A percentile compares a stretch with the other conserved stretches of the same genome.
phyloP scores from a whole-genome alignment of 371 early-diverging fungal species.

The Sporodiniella umbellata region DNA sequence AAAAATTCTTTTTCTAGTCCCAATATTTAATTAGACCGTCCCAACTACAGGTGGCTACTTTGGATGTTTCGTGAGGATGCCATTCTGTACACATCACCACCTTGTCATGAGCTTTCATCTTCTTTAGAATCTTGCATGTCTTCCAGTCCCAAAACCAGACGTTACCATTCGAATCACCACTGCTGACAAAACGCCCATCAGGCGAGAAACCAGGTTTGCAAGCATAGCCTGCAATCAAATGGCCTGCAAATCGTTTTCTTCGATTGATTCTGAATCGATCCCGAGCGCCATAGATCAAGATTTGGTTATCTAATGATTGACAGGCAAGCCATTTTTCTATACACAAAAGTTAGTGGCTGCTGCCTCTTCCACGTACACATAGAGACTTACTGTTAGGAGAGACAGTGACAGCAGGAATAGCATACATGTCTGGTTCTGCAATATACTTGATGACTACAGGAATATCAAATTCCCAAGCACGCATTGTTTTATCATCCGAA shows the following conservation, averaged over 20 bases:
- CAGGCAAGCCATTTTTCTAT: slow-evolving; percentile 91
- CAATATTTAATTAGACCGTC: slow-evolving; percentile 94
- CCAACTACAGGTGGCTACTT: slow-evolving; percentile 94
- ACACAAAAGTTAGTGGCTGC: background rate
- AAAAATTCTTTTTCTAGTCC: slow-evolving; percentile 49
- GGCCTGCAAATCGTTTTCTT: slow-evolving; percentile 91
- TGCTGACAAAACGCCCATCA: slow-evolving; percentile 85
- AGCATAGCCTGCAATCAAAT: slow-evolving; percentile 93
- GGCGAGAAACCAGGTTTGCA: slow-evolving; percentile 93
- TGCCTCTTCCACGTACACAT: background rate
- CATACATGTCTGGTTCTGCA: slow-evolving; percentile 95
- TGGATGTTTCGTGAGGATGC: slow-evolving; percentile 94
- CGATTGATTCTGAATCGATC: slow-evolving; percentile 86
- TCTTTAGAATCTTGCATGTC: slow-evolving; percentile 77
- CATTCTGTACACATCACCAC: slow-evolving; percentile 89
- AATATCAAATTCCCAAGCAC: slow-evolving; percentile 97
- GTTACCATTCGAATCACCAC: slow-evolving; percentile 92
- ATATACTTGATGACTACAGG: slow-evolving; percentile 96
- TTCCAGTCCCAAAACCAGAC: slow-evolving; percentile 98
- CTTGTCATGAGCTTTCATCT: slow-evolving; percentile 87
- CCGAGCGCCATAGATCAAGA: slow-evolving; percentile 82
- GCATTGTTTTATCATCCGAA: slow-evolving; percentile 93
- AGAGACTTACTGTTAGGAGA: slow-evolving; percentile 77
- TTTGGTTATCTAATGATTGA: slow-evolving; percentile 94
- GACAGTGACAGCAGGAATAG: slow-evolving; percentile 88